Evolutionary conservation across 2,329 filamentous ascomycete genomes (phyloP), one percentile per base, ranked within the genome.

Genomic region (Ustilaginoidea virens): DNA sequence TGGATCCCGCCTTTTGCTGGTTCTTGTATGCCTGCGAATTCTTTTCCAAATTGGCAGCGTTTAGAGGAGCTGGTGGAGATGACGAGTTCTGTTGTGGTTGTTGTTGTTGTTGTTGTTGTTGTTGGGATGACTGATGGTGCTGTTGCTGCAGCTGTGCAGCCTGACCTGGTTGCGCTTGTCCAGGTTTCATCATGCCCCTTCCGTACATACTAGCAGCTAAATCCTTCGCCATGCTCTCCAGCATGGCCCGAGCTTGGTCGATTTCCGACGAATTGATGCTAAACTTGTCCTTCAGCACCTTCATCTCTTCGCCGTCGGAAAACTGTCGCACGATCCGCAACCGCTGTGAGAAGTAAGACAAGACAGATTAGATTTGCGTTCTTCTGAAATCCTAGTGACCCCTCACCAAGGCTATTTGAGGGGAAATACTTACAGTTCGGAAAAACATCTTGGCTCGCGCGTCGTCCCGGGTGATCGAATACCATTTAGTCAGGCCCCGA

Each of bases 241-340:
- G 41, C 46, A 73, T 52, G 5, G 41, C 46, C 28, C 54, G 52
- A 17, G 58, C 56, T 16, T 60, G 50, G 17, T 71, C 63, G 14
- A 74, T 43, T 28, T 75, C 70, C 4, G 52, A 40, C 0, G 51
- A 44, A n/a, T 47, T 52, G 12, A 75, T 61, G 15, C 64, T 68
- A 25, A 75, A 66, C 3, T 45, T 47, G 5, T 61, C 53, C 36
- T 60, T 67, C 8, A 61, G 46, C 2, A 49, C 47, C 3, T 43
- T 51, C 53, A 65, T 58, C 27, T 51, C 47, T 2, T 65, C 58
- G 10, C 57, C 58, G 32, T 70, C 62, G 4, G 45, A 41, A 35
- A 69, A 74, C 39, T 75, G 70, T 25, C 56, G 58, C 1, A 58
- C 39, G 18, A 74, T 51, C 8, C 64, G 65, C 17, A 58, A 48